Evolutionary conservation across 805 yeast genomes (phyloP), one percentile per base, ranked within the genome.

Genomic region (Sungouiozyma ichnusensis): DNA sequence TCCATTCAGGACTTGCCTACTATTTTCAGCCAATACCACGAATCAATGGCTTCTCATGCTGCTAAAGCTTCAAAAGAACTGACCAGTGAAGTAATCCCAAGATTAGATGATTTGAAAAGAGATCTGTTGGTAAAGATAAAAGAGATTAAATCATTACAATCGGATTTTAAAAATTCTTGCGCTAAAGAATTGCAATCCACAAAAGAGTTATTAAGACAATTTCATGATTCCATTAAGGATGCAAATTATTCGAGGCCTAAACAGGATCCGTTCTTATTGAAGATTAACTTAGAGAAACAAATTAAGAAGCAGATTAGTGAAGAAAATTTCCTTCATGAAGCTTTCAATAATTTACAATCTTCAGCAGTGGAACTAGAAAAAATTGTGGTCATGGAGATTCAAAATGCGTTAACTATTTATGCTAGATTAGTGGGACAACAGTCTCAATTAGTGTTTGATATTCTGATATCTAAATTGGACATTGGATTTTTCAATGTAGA

Each of bases 291-390:
- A 49, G 95, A 88, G 52, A 71, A 76, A 55, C 90, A 81, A 59
- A 74, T 92, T 55, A 79, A 74, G 52, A 74, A 72, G 50, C 95
- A 86, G 58, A 62, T 90, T 37, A 71, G 72, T 15, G 95, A 86
- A 62, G 97, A 88, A 60, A 81, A 81, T 61, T 81, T 79, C 54
- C 68, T 90, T 38, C 85, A 85, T 56, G 95, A 87, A 58, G 95
- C 96, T 0, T 88, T 74, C 58, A 69, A 78, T 49, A 88, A 90
- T 62, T 71, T 87, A 50, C 95, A 90, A 66, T 74, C 77, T 33
- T 81, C 95, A 1, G 95, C 94, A 37, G 78, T 79, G 44, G 92
- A 86, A 57, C 71, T 90, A 49, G 98, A 83, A 60, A 78, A 82
- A 53, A 88, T 85, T 47, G 90, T 90, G 18, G 85, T 82, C 31